These are phyloP conservation scores for Arachnomyces sp. DNA, from an alignment of 2,329 filamentous ascomycete species.

Conservation along the genomic window DNA sequence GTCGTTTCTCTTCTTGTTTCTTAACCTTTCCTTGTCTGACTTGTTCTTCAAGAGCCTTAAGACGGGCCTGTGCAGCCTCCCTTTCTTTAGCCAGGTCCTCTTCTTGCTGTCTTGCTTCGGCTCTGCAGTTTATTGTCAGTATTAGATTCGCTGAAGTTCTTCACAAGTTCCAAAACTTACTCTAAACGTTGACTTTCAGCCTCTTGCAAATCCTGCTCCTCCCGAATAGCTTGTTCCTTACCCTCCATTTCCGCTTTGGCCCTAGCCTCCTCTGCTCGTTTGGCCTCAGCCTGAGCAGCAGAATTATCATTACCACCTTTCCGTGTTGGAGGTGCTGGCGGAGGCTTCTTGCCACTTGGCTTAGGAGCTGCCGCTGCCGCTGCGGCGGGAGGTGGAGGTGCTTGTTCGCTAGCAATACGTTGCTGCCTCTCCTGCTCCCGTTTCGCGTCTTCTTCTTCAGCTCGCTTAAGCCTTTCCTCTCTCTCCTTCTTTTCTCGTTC, in stretches of 20 bases:
- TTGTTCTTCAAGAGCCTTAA: conserved; percentile 87
- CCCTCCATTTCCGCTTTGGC: conserved; percentile 58
- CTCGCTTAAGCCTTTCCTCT: conserved; percentile 77
- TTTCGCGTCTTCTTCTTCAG: conserved; percentile 87
- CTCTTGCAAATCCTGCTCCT: conserved; percentile 69
- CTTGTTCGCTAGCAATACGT: conserved; percentile 70
- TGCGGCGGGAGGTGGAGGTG: conserved; percentile 48
- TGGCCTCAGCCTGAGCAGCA: conserved; percentile 50
- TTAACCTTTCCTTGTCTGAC: conserved; percentile 88
- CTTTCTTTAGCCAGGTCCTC: conserved; percentile 73
- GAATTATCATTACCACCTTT: conserved; percentile 59
- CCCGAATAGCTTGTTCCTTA: conserved; percentile 49
- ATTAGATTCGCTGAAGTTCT: conserved; percentile 8
- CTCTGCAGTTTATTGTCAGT: conserved; percentile 45
- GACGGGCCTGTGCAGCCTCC: conserved; percentile 70
- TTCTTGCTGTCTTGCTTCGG: conserved; percentile 66
- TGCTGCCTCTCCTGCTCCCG: conserved; percentile 82
- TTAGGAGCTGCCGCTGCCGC: conserved; percentile 37
- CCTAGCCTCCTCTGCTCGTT: conserved; percentile 49
- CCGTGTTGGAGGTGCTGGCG: conserved; percentile 59
- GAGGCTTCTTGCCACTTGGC: conserved; percentile 59
- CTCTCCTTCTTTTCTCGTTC: conserved; percentile 84
- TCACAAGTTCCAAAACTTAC: conserved; percentile 58
- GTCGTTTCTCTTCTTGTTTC: conserved; percentile 92
- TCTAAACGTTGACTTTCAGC: conserved; percentile 68